phyloP scores from a whole-genome alignment of 257 asterid species.

The Jacaranda mimosifolia region DNA sequence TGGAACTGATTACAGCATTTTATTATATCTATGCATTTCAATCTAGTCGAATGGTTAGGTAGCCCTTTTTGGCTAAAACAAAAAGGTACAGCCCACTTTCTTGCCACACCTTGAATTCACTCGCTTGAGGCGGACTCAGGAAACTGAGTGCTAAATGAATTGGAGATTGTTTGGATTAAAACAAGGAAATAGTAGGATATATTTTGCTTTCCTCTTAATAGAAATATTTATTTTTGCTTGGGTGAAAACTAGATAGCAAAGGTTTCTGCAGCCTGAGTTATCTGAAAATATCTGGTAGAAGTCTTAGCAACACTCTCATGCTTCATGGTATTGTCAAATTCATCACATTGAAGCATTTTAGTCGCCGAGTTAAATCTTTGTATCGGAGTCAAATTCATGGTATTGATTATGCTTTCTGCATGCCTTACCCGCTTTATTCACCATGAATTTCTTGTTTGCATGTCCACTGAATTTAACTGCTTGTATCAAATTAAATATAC shows the following conservation, averaged over 20 bases:
- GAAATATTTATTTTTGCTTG: not conserved
- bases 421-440: not conserved
- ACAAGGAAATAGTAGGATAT: not conserved
- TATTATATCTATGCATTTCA: slow-evolving; percentile 10
- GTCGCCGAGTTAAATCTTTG: not conserved
- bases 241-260: not conserved
- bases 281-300: not conserved
- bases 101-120: not conserved
- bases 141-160: not conserved
- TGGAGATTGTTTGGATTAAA: not conserved
- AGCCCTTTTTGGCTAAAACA: not conserved
- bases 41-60: not conserved
- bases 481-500: not conserved
- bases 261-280: not conserved
- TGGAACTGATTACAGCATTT: not conserved
- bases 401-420: not conserved
- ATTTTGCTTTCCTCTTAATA: not conserved
- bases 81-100: not conserved
- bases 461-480: not conserved
- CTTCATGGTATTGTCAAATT: slow-evolving; percentile 2
- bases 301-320: not conserved
- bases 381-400: not conserved
- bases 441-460: not conserved
- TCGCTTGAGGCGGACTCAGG: not conserved
- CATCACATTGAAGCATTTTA: slow-evolving; percentile 18